Evolutionary conservation across 352 stramenopile genomes (phyloP).

Genomic region (Chrysophaeum taylorii): DNA sequence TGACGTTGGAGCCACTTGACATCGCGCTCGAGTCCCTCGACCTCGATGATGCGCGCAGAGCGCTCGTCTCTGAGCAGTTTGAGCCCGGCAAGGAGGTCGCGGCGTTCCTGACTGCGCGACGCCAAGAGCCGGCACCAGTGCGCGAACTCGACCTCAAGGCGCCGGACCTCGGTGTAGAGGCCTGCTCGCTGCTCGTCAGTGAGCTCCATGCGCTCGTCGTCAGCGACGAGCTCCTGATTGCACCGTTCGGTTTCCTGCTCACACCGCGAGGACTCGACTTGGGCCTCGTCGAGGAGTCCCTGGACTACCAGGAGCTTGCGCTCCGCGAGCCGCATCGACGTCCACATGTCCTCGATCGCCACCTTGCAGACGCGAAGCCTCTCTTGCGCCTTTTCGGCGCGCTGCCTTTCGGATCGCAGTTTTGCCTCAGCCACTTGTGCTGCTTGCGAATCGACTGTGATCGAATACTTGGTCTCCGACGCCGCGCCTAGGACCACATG

Average conservation of each 20-base stretch:
- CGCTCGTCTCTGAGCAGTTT: constrained; percentile 21
- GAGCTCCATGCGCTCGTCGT: constrained; percentile 30
- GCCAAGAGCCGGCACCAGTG: constrained; percentile 31
- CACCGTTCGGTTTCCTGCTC: constrained; percentile 22
- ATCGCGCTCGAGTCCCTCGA: constrained; percentile 10
- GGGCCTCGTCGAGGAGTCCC: constrained; percentile 25
- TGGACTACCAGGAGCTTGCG: constrained; percentile 27
- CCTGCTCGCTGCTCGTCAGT: constrained; percentile 26
- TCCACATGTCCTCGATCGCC: constrained; percentile 23
- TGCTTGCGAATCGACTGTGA: constrained; percentile 19
- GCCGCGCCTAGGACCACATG: constrained; percentile 33
- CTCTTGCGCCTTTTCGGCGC: constrained; percentile 21
- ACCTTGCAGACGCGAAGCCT: constrained; percentile 14
- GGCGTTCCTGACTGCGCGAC: constrained; percentile 27
- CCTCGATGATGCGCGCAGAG: constrained; percentile 17
- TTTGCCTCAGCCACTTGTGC: constrained; percentile 17
- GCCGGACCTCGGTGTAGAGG: constrained; percentile 25
- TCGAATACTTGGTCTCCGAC: constrained; percentile 27
- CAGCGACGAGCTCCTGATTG: constrained; percentile 24
- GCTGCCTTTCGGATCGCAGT: constrained; percentile 17
- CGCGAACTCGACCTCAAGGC: constrained; percentile 25
- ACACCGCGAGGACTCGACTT: constrained; percentile 22
- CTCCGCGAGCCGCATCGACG: constrained; percentile 22
- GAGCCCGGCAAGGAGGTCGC: constrained; percentile 28
- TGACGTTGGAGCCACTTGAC: constrained; percentile 24